These are phyloP conservation scores for Vitis hybrid DNA, from an alignment of 177 flowering plant species.

Conservation along the genomic window DNA sequence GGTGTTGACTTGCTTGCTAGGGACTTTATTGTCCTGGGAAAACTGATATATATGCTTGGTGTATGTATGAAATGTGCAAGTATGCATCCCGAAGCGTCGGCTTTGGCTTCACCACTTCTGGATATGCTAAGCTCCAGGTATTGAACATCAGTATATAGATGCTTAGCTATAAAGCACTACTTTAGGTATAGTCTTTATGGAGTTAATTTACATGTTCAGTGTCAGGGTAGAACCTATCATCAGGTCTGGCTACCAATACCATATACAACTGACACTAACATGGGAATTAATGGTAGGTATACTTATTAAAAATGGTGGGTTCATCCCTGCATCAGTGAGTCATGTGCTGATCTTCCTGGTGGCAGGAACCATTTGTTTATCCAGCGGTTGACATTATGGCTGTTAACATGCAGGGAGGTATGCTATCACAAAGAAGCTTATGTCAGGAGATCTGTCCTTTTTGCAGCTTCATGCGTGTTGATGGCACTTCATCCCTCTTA, in stretches of 20 bases:
- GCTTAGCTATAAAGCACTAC: background rate
- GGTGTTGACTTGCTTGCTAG: conserved; percentile 93
- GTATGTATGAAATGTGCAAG: conserved; percentile 87
- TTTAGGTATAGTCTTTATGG: background rate
- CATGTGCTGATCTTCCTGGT: background rate
- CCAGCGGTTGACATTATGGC: background rate
- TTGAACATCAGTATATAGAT: background rate
- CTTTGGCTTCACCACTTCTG: conserved; percentile 72
- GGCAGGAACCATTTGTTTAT: background rate
- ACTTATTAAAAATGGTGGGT: background rate
- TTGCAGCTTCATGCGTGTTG: conserved; percentile 77
- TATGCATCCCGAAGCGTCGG: conserved; percentile 97
- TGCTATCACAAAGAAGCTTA: conserved; percentile 82
- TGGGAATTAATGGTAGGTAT: background rate
- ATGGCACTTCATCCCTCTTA: conserved; percentile 84
- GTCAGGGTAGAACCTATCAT: background rate
- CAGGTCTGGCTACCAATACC: background rate
- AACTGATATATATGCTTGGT: conserved; percentile 91
- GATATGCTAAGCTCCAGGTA: conserved; percentile 91
- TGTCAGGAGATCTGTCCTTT: conserved; percentile 86
- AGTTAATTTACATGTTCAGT: background rate
- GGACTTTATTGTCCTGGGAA: conserved; percentile 91
- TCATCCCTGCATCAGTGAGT: background rate
- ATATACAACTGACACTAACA: background rate
- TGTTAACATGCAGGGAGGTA: conserved; percentile 52